Conservation (phyloP, 2,329 filamentous ascomycete species). For the Talaromyces piceae region DNA sequence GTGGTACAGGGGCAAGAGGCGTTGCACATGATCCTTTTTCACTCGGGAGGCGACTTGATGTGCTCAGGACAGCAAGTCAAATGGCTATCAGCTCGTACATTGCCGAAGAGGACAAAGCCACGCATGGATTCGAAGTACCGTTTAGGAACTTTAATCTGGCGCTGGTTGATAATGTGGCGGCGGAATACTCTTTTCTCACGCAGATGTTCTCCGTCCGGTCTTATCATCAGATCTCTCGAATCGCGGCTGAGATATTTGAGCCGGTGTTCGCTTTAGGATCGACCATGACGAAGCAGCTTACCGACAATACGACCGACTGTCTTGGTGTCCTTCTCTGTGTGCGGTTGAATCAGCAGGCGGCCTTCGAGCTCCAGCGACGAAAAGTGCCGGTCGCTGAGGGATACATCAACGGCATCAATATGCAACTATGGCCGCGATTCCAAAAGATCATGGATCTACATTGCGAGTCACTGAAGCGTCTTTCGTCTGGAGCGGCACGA, state of each 20-base stretch:
- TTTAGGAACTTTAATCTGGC: constrained; percentile 95
- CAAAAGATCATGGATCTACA: constrained; percentile 92
- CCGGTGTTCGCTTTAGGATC: constrained; percentile 82
- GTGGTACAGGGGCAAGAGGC: constrained; percentile 21
- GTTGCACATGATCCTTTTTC: constrained; percentile 73
- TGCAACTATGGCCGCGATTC: constrained; percentile 93
- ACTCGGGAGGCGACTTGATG: constrained; percentile 75
- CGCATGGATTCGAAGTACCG: constrained; percentile 80
- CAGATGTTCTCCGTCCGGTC: constrained; percentile 78
- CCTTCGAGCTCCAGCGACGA: constrained; percentile 86
- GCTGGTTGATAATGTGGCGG: constrained; percentile 84
- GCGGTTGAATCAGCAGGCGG: constrained; percentile 83
- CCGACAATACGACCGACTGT: constrained; percentile 71
- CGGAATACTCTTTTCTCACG: constrained; percentile 90
- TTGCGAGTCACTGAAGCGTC: constrained; percentile 71
- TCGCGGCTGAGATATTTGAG: constrained; percentile 82
- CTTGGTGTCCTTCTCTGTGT: constrained; percentile 87
- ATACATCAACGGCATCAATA: constrained; percentile 91
- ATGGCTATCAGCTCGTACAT: constrained; percentile 78
- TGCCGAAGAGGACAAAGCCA: constrained; percentile 79
- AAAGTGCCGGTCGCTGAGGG: constrained; percentile 82
- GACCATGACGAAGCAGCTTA: constrained; percentile 64
- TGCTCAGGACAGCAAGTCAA: constrained; percentile 65
- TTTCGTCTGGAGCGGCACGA: constrained; percentile 41
- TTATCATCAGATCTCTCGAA: constrained; percentile 69